Evolutionary conservation across 163 green algal genomes (phyloP), one percentile per base, ranked within the genome.

Genomic region (Chloromonas sp.): DNA sequence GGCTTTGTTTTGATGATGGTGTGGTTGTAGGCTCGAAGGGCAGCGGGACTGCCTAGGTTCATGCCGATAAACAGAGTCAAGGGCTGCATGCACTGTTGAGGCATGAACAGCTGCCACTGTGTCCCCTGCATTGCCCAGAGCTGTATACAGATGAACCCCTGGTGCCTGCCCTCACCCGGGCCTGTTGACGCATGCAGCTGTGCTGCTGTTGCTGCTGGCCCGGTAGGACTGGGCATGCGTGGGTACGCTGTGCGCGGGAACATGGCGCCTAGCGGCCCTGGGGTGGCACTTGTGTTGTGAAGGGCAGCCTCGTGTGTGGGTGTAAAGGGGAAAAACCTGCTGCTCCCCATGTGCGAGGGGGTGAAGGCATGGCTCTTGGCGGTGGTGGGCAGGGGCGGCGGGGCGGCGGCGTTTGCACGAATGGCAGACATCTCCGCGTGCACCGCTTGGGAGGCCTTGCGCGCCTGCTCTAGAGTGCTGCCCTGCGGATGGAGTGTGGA

Each of bases 341-440:
- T 36, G 78, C 3, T 62, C n/a, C n/a, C 58, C 2, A 8, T 36
- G 78, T 13, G 57, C 78, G 8, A 58, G 13, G 13, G 76, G 3
- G 8, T 81, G 76, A 57, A 60, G 78, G 66, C 66, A 11, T 74
- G 5, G 66, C 5, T 74, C 5, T 5, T 74, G 66, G 66, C 66
- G 66, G 66, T 74, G 66, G 66, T 11, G 66, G 66, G 66, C 36
- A 36, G 36, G 36, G 36, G 36, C 36, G 36, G 36, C 36, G 36
- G 3, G 14, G 76, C 8, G 79, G 81, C 60, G 14, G n/a, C 81
- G 60, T 74, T 61, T 11, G 2, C 14, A 3, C 58, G 58, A 0
- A 87, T 74, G 3, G 82, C 79, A 8, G 71, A n/a, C 71, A 84
- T 74, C 66, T 87, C 62, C 60, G 57, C 13, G 14, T 79, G 78